Percentiles rank a stretch among this genome's conserved stretches.
Evolutionary conservation across 2,329 filamentous ascomycete genomes (phyloP).

Genomic region (Oidium heveae): DNA sequence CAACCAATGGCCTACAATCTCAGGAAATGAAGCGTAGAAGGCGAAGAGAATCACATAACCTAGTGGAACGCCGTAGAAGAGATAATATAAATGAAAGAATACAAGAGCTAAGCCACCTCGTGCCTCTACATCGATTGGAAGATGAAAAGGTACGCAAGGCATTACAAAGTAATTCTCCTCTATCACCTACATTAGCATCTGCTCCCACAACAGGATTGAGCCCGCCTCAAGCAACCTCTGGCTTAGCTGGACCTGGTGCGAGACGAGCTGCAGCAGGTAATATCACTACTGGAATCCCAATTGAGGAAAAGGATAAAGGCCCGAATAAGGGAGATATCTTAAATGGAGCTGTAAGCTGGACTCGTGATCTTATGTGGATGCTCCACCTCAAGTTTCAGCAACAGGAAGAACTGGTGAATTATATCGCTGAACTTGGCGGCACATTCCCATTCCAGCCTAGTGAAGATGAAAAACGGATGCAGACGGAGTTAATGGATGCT

Average conservation of each 20-base stretch:
- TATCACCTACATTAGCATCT: slow-evolving; percentile 59
- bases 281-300: slow-evolving; percentile 75
- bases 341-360: slow-evolving; percentile 93
- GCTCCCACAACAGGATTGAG: slow-evolving; percentile 25
- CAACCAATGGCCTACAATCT: slow-evolving; percentile 28
- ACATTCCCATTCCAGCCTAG: slow-evolving; percentile 58
- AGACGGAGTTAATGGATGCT: slow-evolving; percentile 70
- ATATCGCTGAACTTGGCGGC: slow-evolving; percentile 46
- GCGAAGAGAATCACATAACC: slow-evolving; percentile 80
- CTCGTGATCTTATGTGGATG: slow-evolving; percentile 93
- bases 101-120: slow-evolving; percentile 80
- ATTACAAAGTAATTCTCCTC: slow-evolving; percentile 69
- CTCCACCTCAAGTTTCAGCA: slow-evolving; percentile 70
- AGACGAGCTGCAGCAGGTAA: slow-evolving; percentile 54
- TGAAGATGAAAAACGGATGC: slow-evolving; percentile 90
- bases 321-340: slow-evolving; percentile 98
- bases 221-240: slow-evolving; percentile 58
- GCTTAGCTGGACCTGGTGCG: slow-evolving; percentile 63
- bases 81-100: slow-evolving; percentile 99
- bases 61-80: slow-evolving; percentile 77
- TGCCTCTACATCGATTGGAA: slow-evolving; percentile 76
- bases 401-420: slow-evolving; percentile 63
- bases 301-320: slow-evolving; percentile 95
- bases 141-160: slow-evolving; percentile 95
- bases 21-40: slow-evolving; percentile 87